A percentile compares a stretch with the other conserved stretches of the same genome.
Conservation (phyloP, 805 yeast species). For the Clavispora santaluciae region DNA sequence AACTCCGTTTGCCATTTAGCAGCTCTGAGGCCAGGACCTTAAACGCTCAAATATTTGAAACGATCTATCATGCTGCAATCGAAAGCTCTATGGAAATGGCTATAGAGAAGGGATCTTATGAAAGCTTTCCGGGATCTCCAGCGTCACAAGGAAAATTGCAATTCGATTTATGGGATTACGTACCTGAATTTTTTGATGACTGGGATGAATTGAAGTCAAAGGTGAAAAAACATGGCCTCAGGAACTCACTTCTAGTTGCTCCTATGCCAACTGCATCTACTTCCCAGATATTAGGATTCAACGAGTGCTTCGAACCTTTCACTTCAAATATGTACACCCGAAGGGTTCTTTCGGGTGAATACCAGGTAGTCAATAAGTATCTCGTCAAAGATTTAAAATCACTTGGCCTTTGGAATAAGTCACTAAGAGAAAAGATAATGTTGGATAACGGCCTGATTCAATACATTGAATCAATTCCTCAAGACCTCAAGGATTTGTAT, state of each 20-base stretch:
- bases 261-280: slow-evolving; percentile 99
- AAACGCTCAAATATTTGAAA: slow-evolving; percentile 86
- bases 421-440: slow-evolving; percentile 73
- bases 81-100: slow-evolving; percentile 88
- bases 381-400: slow-evolving; percentile 76
- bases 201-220: slow-evolving; percentile 70
- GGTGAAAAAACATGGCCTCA: slow-evolving; percentile 60
- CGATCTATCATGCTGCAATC: slow-evolving; percentile 89
- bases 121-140: slow-evolving; percentile 78
- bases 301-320: slow-evolving; percentile 94
- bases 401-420: slow-evolving; percentile 76
- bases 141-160: slow-evolving; percentile 82
- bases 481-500: slow-evolving; percentile 69
- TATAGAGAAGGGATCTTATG: slow-evolving; percentile 60
- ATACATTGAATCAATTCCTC: slow-evolving; percentile 67
- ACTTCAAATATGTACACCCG: slow-evolving; percentile 90
- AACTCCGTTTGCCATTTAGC: slow-evolving; percentile 80
- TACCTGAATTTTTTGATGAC: slow-evolving; percentile 73
- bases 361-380: slow-evolving; percentile 86
- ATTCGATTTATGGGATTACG: slow-evolving; percentile 79
- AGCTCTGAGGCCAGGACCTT: slow-evolving; percentile 70
- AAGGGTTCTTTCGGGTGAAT: slow-evolving; percentile 90
- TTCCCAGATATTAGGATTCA: slow-evolving; percentile 89
- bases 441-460: slow-evolving; percentile 84
- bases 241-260: slow-evolving; percentile 85